phyloP scores from a whole-genome alignment of 805 yeast genomes.

The Metschnikowia proteae region DNA sequence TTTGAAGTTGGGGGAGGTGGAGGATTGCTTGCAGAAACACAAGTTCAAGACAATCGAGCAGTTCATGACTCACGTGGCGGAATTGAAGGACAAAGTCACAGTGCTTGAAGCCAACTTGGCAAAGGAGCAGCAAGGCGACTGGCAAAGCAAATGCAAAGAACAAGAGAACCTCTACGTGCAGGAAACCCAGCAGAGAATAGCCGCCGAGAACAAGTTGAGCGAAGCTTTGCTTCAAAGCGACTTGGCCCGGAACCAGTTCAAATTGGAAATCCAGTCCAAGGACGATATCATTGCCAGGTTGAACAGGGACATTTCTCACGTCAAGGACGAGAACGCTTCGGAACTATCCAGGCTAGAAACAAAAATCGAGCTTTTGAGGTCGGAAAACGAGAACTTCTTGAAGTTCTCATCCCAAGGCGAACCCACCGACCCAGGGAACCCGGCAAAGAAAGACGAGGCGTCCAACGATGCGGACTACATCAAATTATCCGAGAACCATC shows the following conservation, averaged over 20 bases:
- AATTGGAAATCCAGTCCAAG: constrained; percentile 35
- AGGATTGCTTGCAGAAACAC: constrained; percentile 26
- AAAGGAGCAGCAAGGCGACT: constrained; percentile 18
- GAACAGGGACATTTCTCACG: constrained; percentile 28
- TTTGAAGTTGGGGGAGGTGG: constrained; percentile 37
- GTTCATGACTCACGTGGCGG: constrained; percentile 21
- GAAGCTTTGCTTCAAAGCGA: constrained; percentile 34
- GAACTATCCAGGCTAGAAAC: constrained; percentile 63
- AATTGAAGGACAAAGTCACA: constrained; percentile 13
- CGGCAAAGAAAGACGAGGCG: constrained; percentile 18
- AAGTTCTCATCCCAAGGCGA: constrained; percentile 6
- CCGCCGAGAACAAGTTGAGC: constrained; percentile 22
- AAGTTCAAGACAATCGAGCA: constrained; percentile 29
- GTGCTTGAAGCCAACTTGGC: constrained; percentile 18
- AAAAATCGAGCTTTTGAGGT: constrained; percentile 64
- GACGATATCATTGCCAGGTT: constrained; percentile 29
- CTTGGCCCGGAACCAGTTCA: constrained; percentile 18
- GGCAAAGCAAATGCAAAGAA: constrained; percentile 26
- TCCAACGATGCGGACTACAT: constrained; percentile 36
- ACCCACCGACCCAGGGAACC: background rate
- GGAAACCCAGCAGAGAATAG: constrained; percentile 22
- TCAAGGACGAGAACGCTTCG: constrained; percentile 32
- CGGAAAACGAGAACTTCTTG: constrained; percentile 48
- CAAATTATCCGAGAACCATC: constrained; percentile 46
- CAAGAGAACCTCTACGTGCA: constrained; percentile 21